Base-by-base conservation (phyloP, 352 stramenopile genomes). In the Pythium vanterpoolii region DNA sequence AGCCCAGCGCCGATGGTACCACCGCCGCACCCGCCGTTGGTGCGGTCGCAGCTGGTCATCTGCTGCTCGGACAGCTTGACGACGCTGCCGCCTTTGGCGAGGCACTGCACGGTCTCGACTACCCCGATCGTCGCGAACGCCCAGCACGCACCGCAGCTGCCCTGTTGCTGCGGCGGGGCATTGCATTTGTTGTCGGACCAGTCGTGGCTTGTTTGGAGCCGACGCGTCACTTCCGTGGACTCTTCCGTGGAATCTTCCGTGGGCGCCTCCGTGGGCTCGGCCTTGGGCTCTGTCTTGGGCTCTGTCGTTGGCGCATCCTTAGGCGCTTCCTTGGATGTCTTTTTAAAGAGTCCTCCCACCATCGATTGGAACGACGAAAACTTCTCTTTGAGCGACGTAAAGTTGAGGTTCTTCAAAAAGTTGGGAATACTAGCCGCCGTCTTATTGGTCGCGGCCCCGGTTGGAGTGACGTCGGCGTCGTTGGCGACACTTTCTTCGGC, bases 71-170 rank as follows among this genome's bases (percentile, higher is more conserved):
- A 70, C 19, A 52, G 45, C 61, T 68, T 68, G 33, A 50, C 31
- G 47, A 57, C 45, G 49, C 56, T 28, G 39, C n/a, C 38, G 11
- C 40, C 30, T 59, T 45, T n/a, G 34, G 51, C 30, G 21, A 76
- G 42, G 34, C 68, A 79, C 48, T 69, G 44, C 14, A 38, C 61
- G 0, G 60, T 64, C 48, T 73, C 69, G 26, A 77, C 63, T 4
- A 43, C 56, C 13, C 62, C 68, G 34, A 73, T 56, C 18, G 71
- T 67, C 1, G 71, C 69, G 47, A 82, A 79, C 27, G 73, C 64
- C 70, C 71, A 82, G 71, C 73, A 82, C 19, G 67, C 70, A n/a
- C 73, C 73, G 28, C 73, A 81, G n/a, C 38, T 30, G 8, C 70
- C 73, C 34, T 80, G 72, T 56, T 79, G 69, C 21, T 67, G 50